Evolutionary conservation across 1,284 basidiomycete species (phyloP).

Genomic region (Ceratobasidium theobromae): DNA sequence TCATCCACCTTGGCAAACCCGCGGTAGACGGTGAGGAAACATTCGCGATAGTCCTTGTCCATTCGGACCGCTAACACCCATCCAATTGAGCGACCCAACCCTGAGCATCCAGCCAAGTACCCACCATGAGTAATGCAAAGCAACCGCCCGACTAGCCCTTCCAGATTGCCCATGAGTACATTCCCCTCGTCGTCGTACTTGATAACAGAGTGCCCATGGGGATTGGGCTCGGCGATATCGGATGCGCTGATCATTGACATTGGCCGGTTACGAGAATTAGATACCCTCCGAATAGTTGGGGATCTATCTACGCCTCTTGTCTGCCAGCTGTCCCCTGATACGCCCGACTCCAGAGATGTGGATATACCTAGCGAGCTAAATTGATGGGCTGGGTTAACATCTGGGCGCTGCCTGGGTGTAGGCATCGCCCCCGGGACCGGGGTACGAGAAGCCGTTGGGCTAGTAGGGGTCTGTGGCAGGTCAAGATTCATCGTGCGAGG

Average conservation of each 20-base stretch:
- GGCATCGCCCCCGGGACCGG: no score
- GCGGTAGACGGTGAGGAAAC: conserved; percentile 23
- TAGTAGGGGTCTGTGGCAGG: background rate
- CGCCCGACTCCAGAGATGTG: background rate
- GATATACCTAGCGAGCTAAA: no score
- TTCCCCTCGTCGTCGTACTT: conserved; percentile 3
- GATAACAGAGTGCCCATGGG: background rate
- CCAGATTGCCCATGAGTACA: conserved; percentile 9
- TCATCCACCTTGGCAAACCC: conserved; percentile 18
- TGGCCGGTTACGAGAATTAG: background rate
- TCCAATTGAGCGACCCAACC: background rate
- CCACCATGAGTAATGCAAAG: background rate
- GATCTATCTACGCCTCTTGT: background rate
- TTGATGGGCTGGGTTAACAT: no score
- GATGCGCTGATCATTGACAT: background rate
- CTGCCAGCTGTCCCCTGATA: background rate
- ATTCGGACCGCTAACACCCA: background rate
- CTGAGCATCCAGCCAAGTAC: background rate
- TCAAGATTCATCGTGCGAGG: background rate
- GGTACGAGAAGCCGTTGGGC: background rate
- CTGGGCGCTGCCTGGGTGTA: no score
- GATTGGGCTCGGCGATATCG: background rate
- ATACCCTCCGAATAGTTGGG: background rate
- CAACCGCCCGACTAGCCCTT: conserved; percentile 7
- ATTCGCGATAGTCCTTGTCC: conserved; percentile 15